Evolutionary conservation across 1,284 basidiomycete genomes (phyloP).

Genomic region (Ustilago xerochloae): DNA sequence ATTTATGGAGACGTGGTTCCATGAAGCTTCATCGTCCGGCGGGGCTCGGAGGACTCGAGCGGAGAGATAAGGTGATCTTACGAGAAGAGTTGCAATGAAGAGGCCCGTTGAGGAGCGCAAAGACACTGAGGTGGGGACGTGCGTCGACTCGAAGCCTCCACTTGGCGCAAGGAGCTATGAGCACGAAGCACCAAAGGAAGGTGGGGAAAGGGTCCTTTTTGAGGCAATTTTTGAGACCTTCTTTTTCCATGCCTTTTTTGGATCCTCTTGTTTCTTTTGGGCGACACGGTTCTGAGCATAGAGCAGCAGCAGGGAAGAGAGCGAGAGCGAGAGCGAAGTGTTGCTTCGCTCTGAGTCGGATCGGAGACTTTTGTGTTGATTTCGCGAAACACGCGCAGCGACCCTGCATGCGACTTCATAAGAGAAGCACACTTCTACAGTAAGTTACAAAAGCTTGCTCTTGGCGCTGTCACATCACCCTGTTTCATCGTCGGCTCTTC

Average conservation of each 20-base stretch:
- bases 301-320: too few species aligned
- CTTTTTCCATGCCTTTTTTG: neutral
- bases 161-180: too few species aligned
- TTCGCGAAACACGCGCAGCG: slow-evolving; percentile 13
- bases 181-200: too few species aligned
- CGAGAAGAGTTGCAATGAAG: neutral
- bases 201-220: neutral
- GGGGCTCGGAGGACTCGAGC: too few species aligned
- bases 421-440: neutral
- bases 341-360: neutral
- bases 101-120: neutral
- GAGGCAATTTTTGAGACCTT: neutral
- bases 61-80: neutral
- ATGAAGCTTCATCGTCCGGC: neutral
- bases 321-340: too few species aligned
- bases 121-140: neutral
- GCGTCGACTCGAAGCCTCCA: neutral
- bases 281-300: too few species aligned
- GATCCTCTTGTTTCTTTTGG: neutral
- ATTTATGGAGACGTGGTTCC: neutral
- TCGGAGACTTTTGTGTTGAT: slow-evolving; percentile 2
- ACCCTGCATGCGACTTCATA: slow-evolving; percentile 21
- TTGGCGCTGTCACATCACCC: neutral
- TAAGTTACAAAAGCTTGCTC: neutral
- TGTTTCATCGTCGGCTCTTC: neutral